phyloP scores from a whole-genome alignment of 129 eudicot genomes.

The Logfia minima region DNA sequence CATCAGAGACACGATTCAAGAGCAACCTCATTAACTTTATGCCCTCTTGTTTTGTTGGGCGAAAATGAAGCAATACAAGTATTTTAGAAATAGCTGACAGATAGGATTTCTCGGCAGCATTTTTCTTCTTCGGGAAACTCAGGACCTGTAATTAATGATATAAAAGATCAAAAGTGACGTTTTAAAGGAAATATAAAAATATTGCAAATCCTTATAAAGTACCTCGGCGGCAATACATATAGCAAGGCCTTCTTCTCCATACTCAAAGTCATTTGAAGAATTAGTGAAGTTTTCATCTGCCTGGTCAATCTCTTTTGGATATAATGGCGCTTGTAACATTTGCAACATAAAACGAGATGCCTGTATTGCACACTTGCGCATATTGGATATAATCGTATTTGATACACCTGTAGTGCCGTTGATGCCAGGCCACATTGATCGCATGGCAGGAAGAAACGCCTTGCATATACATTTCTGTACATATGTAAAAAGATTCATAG shows the following conservation, averaged over 20 bases:
- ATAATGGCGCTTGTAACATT: slow-evolving; percentile 80
- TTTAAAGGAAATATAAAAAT: background rate
- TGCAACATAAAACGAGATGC: slow-evolving; percentile 96
- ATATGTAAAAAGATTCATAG: slow-evolving; percentile 5
- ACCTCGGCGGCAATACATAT: slow-evolving; percentile 91
- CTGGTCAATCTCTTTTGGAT: slow-evolving; percentile 47
- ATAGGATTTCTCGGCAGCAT: slow-evolving; percentile 78
- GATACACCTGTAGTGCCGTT: slow-evolving; percentile 64
- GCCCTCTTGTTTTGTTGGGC: slow-evolving; percentile 60
- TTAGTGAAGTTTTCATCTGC: slow-evolving; percentile 31
- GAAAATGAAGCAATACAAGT: slow-evolving; percentile 61
- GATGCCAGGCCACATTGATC: slow-evolving; percentile 95
- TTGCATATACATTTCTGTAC: slow-evolving; percentile 75
- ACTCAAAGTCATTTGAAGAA: slow-evolving; percentile 42
- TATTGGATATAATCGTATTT: slow-evolving; percentile 54
- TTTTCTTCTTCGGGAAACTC: slow-evolving; percentile 66
- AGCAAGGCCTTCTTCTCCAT: slow-evolving; percentile 89
- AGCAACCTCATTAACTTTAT: slow-evolving; percentile 67
- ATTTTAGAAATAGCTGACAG: slow-evolving; percentile 65
- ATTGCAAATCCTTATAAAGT: background rate
- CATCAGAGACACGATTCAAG: slow-evolving; percentile 49
- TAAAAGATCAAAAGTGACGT: background rate
- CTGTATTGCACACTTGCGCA: slow-evolving; percentile 89
- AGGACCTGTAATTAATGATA: slow-evolving; percentile 43
- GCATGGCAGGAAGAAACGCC: slow-evolving; percentile 76